Evolutionary conservation across 2,329 filamentous ascomycete species (phyloP).

Genomic region (Ilyonectria sp.): DNA sequence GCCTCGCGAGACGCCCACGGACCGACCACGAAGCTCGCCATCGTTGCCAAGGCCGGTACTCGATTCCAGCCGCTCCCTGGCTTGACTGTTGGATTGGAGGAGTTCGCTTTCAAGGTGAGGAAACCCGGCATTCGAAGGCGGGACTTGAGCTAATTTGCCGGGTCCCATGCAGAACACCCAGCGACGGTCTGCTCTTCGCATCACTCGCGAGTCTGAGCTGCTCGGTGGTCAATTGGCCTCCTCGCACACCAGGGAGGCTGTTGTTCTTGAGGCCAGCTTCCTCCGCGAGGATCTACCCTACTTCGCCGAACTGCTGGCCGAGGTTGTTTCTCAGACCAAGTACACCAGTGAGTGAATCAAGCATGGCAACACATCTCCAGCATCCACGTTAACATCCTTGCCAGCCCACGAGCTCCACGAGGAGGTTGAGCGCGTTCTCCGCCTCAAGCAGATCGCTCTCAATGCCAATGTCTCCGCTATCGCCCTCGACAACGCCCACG

Average conservation of each 20-base stretch:
- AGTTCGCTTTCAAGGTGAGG: slow-evolving; percentile 95
- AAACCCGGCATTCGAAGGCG: slow-evolving; percentile 25
- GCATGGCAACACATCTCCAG: slow-evolving; percentile 1
- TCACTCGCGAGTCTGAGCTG: slow-evolving; percentile 95
- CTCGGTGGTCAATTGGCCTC: slow-evolving; percentile 91
- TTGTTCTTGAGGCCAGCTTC: slow-evolving; percentile 95
- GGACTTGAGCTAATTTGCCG: slow-evolving; percentile 63
- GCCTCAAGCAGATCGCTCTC: slow-evolving; percentile 82
- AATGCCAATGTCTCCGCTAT: slow-evolving; percentile 74
- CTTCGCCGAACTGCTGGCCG: slow-evolving; percentile 94
- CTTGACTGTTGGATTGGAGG: slow-evolving; percentile 89
- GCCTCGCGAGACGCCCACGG: slow-evolving; percentile 91
- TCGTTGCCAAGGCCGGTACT: slow-evolving; percentile 95
- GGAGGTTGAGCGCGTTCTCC: slow-evolving; percentile 84
- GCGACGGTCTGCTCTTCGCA: slow-evolving; percentile 90
- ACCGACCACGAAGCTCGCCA: slow-evolving; percentile 89
- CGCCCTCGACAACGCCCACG: slow-evolving; percentile 89
- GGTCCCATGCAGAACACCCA: slow-evolving; percentile 78
- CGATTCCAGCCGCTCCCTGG: slow-evolving; percentile 93
- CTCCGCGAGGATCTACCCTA: slow-evolving; percentile 96
- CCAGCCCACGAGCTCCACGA: slow-evolving; percentile 92
- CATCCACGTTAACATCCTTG: slow-evolving; percentile 32
- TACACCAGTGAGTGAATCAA: slow-evolving; percentile 75
- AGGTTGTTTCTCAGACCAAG: slow-evolving; percentile 90
- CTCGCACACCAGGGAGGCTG: slow-evolving; percentile 92